Percentiles rank a stretch among this genome's conserved stretches.
Conservation (phyloP, 2,329 filamentous ascomycete genomes). For the Trichoderma sp. region DNA sequence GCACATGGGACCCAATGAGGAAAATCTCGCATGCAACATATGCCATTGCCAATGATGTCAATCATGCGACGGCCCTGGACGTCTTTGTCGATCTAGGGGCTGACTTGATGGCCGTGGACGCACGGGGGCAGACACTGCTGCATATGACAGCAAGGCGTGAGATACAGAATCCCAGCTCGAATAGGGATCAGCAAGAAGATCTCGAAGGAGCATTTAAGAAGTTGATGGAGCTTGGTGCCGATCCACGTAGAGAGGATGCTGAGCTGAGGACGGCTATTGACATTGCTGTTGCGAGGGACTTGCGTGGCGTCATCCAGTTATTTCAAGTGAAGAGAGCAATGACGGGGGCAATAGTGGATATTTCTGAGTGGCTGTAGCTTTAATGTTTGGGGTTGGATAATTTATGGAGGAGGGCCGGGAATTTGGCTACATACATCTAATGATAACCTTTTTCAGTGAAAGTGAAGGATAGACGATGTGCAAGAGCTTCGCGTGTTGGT, state of each 20-base stretch:
- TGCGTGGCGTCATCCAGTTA: background rate
- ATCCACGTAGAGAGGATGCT: background rate
- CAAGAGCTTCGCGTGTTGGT: too few relatives aligned
- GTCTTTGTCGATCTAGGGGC: background rate
- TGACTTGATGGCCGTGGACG: background rate
- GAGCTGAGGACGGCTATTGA: constrained; percentile 1
- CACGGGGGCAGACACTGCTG: background rate
- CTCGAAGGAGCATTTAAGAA: background rate
- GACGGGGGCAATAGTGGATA: background rate
- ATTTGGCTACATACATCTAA: background rate
- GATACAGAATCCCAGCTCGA: background rate
- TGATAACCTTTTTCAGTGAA: background rate
- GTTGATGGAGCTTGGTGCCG: background rate
- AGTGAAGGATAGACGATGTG: too few relatives aligned
- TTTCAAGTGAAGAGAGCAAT: background rate
- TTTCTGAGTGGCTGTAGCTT: background rate
- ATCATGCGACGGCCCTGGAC: background rate
- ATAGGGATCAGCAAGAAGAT: background rate
- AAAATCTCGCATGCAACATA: background rate
- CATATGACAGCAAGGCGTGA: background rate
- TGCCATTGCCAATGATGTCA: background rate
- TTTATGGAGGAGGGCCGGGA: background rate
- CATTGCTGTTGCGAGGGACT: background rate
- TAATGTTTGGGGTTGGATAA: background rate
- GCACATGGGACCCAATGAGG: background rate